Conservation (phyloP, 148 eudicot genomes). For the Vaccinium myrtillus region DNA sequence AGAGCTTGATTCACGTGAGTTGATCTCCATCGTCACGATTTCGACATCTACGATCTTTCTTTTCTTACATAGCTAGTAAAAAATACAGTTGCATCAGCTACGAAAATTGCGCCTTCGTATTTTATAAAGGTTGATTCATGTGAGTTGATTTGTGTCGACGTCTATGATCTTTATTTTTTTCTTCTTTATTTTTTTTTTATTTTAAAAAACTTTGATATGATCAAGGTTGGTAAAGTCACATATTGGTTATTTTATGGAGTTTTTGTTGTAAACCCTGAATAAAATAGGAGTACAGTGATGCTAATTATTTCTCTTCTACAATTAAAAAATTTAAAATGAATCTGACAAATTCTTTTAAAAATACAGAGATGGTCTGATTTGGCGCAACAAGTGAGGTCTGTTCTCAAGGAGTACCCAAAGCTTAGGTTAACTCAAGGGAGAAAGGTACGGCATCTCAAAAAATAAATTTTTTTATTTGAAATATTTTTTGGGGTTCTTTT, state of each 20-base stretch:
- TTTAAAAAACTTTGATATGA: neutral
- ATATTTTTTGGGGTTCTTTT: too few relatives aligned
- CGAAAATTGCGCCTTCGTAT: too few relatives aligned
- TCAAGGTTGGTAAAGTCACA: neutral
- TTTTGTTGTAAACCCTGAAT: neutral
- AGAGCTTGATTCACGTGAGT: neutral
- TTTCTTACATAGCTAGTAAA: too few relatives aligned
- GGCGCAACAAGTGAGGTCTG: conserved; percentile 63
- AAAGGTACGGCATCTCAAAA: conserved; percentile 44
- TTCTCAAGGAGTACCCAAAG: conserved; percentile 70
- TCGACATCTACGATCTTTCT: too few relatives aligned
- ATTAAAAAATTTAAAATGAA: neutral
- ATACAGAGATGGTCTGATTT: conserved; percentile 77
- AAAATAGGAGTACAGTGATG: too few relatives aligned
- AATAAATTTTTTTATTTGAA: neutral
- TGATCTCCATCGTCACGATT: neutral
- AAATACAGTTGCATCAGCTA: too few relatives aligned
- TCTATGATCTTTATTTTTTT: neutral
- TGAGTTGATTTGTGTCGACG: neutral
- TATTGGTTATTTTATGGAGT: neutral
- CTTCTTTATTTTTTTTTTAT: neutral
- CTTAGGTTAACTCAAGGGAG: conserved; percentile 82
- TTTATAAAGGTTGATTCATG: neutral
- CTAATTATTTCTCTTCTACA: neutral
- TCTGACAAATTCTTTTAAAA: neutral